Percentiles rank a stretch among this genome's conserved stretches.
Conservation (phyloP, 768 basidiomycete species). For the Serendipita sp. region DNA sequence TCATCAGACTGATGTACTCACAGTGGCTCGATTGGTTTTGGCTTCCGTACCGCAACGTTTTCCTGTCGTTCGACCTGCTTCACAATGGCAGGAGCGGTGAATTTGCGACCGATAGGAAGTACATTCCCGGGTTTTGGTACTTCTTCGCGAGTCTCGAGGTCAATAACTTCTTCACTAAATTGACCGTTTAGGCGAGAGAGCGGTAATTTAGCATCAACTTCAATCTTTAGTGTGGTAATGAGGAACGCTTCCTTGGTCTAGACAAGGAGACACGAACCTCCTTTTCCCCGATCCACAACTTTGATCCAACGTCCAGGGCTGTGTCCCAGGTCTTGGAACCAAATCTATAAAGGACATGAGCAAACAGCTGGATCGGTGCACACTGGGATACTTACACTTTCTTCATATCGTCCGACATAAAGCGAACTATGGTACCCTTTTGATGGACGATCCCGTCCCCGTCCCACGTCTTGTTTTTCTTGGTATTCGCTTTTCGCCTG, state of each 20-base stretch:
- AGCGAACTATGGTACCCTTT: conserved; percentile 11
- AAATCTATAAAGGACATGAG: conserved; percentile 35
- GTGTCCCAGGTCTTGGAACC: conserved; percentile 50
- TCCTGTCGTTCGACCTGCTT: not conserved
- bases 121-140: not conserved
- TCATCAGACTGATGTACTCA: not conserved
- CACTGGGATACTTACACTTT: conserved; percentile 10
- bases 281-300: conserved; percentile 29
- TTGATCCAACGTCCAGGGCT: conserved; percentile 28
- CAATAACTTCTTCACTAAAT: not conserved
- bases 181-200: conserved; percentile 5
- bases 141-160: not conserved
- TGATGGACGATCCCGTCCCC: conserved; percentile 18
- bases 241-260: not conserved
- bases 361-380: not conserved
- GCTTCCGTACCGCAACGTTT: not conserved
- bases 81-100: not conserved
- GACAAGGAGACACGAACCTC: too few relatives aligned
- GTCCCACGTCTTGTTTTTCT: conserved; percentile 23
- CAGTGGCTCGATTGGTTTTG: not conserved
- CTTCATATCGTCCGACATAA: conserved; percentile 13
- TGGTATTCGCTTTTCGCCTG: conserved; percentile 17
- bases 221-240: not conserved
- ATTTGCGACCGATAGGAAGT: not conserved
- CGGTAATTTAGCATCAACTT: not conserved